These are phyloP conservation scores for Aspergillus sp. DNA, from an alignment of 2,329 filamentous ascomycete species.

Conservation along the genomic window DNA sequence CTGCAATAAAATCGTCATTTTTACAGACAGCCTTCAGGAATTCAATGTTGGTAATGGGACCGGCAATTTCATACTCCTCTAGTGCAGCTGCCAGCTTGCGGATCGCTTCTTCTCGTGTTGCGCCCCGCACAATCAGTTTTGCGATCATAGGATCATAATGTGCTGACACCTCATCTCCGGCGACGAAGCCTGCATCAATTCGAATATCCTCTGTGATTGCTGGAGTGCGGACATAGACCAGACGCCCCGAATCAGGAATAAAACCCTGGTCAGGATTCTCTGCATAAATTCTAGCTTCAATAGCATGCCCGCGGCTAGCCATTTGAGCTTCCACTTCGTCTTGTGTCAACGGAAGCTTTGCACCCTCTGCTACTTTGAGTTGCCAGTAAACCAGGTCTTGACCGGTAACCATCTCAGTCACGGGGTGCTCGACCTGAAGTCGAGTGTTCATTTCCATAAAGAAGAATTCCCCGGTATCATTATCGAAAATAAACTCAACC, in stretches of 20 bases:
- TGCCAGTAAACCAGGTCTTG: conserved; percentile 92
- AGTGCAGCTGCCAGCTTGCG: conserved; percentile 74
- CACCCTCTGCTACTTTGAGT: conserved; percentile 72
- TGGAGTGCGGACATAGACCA: conserved; percentile 76
- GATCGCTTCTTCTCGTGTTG: conserved; percentile 70
- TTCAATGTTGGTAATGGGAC: conserved; percentile 90
- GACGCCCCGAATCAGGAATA: conserved; percentile 82
- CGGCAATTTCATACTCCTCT: conserved; percentile 85
- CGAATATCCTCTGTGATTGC: conserved; percentile 63
- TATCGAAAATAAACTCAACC: conserved; percentile 64
- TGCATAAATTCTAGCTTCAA: conserved; percentile 94
- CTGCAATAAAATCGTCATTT: conserved; percentile 72
- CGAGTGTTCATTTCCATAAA: conserved; percentile 73
- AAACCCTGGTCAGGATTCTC: conserved; percentile 90
- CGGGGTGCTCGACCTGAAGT: conserved; percentile 93
- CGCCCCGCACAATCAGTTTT: conserved; percentile 86
- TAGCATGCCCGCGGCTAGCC: conserved; percentile 69
- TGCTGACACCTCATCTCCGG: conserved; percentile 86
- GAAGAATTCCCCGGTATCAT: conserved; percentile 59
- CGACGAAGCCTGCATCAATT: conserved; percentile 86
- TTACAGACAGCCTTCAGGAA: conserved; percentile 85
- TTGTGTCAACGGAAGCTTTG: conserved; percentile 60
- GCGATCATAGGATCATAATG: conserved; percentile 99
- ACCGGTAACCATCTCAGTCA: conserved; percentile 72
- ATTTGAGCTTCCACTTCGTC: conserved; percentile 64